Evolutionary conservation across 768 basidiomycete genomes (phyloP).

Genomic region (Chiua virens): DNA sequence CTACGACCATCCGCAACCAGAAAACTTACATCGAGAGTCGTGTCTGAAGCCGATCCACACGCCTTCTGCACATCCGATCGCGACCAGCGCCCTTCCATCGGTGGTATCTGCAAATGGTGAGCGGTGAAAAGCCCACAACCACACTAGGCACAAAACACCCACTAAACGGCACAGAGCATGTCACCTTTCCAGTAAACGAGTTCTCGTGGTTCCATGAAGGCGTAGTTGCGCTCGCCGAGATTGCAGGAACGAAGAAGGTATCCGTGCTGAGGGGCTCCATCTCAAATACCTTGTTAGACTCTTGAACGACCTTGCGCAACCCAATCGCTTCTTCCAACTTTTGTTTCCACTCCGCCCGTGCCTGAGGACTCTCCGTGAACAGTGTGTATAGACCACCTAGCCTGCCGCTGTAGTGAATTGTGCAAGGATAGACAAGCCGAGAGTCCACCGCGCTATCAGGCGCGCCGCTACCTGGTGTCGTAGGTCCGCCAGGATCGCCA

Average conservation of each 20-base stretch:
- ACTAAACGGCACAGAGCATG: conserved; percentile 95
- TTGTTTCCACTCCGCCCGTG: conserved; percentile 83
- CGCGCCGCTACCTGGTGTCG: conserved; percentile 26
- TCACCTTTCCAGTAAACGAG: conserved; percentile 80
- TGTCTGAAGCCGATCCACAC: conserved; percentile 94
- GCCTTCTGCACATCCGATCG: conserved; percentile 93
- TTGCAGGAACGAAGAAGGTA: conserved; percentile 79
- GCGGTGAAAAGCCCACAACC: conserved; percentile 4
- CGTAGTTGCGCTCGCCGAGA: conserved; percentile 43
- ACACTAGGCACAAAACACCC: conserved; percentile 14
- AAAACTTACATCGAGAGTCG: conserved; percentile 69
- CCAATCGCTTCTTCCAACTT: conserved; percentile 89
- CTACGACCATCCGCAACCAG: neutral
- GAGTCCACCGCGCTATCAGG: conserved; percentile 57
- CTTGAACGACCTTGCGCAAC: conserved; percentile 82
- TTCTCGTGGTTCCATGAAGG: conserved; percentile 70
- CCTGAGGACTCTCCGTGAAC: conserved; percentile 79
- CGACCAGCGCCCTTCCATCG: conserved; percentile 84
- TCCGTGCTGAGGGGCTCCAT: conserved; percentile 86
- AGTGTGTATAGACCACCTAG: conserved; percentile 84
- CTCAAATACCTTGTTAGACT: conserved; percentile 94
- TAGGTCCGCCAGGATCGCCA: conserved; percentile 24
- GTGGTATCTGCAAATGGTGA: conserved; percentile 56
- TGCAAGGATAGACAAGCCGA: conserved; percentile 82
- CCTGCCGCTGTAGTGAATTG: conserved; percentile 85